Evolutionary conservation across 768 basidiomycete genomes (phyloP), one percentile per base, ranked within the genome.

Genomic region (Phaeotremella fagi): DNA sequence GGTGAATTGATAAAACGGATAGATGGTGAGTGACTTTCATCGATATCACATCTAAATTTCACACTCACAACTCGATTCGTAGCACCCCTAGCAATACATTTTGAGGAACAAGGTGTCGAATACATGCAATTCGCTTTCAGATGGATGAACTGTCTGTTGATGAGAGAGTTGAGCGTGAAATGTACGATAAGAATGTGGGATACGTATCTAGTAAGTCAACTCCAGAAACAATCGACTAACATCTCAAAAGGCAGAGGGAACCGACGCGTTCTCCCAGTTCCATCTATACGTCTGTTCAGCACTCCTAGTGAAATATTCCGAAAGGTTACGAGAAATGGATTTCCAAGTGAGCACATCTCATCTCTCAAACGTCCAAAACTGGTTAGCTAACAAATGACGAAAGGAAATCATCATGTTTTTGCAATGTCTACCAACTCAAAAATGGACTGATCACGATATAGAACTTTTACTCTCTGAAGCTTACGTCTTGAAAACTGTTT

Each of bases 111-210:
- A 75, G 88, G 87, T 65, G 91, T 99, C 62, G 92, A 98, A 77
- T 99, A 95, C 70, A 95, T 99, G 85, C 95, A 99, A 72, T 99
- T 99, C 66, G 94, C 95, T 33, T 99, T 99, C 77, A 82, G 95
- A 47, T 99, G 95, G 95, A 97, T 99, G 91, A 98, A 99, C 68
- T 97, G 95, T 71, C 76, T 99, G 46, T 80, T 98, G 54, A 97
- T 99, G 94, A 82, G 95, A 52, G 95, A 98, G 78, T 88, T 99
- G 61, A 94, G 87, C 63, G 90, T 99, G 45, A 83, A 85, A 65
- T 94, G 97, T 73, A 98, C 94, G 16, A 88, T 97, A 45, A 82
- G 95, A 50, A 98, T 98, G 94, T 99, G 95, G 95, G 95, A 99
- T 73, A 98, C 95, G 12, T 99, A 99, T 75, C 77, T 99, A 68